Conservation (phyloP, 2,329 filamentous ascomycete species). For the Trichothecium sympodiale region DNA sequence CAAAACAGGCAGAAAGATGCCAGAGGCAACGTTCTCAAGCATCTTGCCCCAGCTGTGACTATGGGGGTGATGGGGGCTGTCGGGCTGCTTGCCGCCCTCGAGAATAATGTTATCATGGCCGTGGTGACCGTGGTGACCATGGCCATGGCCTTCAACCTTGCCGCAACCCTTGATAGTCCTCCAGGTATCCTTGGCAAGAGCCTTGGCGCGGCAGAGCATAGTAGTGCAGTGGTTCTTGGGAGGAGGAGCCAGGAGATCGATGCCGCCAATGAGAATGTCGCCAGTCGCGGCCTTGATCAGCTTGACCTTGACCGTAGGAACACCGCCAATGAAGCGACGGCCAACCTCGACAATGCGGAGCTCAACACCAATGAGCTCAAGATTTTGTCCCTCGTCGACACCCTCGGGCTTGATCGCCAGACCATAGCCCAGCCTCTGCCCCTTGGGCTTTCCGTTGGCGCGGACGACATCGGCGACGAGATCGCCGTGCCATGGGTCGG, state of each 20-base stretch:
- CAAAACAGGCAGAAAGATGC: slow-evolving; percentile 56
- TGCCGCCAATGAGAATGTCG: slow-evolving; percentile 42
- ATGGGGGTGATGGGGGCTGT: slow-evolving; percentile 6
- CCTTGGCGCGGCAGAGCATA: slow-evolving; percentile 40
- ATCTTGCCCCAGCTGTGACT: slow-evolving; percentile 32
- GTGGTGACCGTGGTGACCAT: slow-evolving; percentile 7
- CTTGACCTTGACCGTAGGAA: slow-evolving; percentile 46
- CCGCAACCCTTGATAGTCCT: slow-evolving; percentile 16
- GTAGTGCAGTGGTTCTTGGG: slow-evolving; percentile 24
- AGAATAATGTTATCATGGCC: slow-evolving; percentile 5
- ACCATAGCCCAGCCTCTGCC: slow-evolving; percentile 37
- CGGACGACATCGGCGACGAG: slow-evolving; percentile 35
- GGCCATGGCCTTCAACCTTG: background rate
- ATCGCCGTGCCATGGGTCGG: slow-evolving; percentile 31
- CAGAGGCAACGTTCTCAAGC: slow-evolving; percentile 44
- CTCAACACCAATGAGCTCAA: slow-evolving; percentile 42
- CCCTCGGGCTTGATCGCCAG: slow-evolving; percentile 30
- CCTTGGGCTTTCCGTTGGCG: slow-evolving; percentile 22
- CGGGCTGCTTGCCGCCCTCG: slow-evolving; percentile 3
- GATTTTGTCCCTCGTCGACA: slow-evolving; percentile 36
- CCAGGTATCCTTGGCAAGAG: slow-evolving; percentile 16
- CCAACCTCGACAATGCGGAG: slow-evolving; percentile 52
- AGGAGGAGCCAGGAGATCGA: slow-evolving; percentile 22
- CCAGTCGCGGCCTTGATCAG: slow-evolving; percentile 47
- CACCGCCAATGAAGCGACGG: slow-evolving; percentile 38